phyloP scores from a whole-genome alignment of 2,329 filamentous ascomycete genomes.

The Verticillium longisporum region DNA sequence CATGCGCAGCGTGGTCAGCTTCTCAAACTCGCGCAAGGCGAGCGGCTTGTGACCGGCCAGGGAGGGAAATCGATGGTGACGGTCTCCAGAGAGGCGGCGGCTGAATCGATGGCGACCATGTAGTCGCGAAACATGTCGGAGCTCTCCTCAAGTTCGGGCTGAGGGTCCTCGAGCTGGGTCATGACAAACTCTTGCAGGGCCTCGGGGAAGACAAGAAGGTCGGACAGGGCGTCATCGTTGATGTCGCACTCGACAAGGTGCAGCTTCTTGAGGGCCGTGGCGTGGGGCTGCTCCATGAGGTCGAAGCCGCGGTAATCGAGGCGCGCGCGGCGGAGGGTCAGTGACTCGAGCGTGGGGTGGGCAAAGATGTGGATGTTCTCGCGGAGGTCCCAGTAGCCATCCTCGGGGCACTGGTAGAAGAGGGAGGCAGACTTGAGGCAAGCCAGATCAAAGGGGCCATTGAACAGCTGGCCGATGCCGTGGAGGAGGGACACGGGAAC shows the following conservation, averaged over 20 bases:
- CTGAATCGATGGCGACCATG: constrained; percentile 33
- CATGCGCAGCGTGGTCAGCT: constrained; percentile 31
- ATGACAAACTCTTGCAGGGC: constrained; percentile 39
- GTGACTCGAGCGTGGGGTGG: constrained; percentile 39
- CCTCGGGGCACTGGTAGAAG: constrained; percentile 36
- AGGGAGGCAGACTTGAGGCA: constrained; percentile 38
- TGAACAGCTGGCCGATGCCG: constrained; percentile 41
- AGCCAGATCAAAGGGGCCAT: constrained; percentile 42
- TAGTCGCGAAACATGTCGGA: constrained; percentile 40
- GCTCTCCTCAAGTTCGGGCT: constrained; percentile 36
- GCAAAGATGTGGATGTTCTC: constrained; percentile 46
- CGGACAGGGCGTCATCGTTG: constrained; percentile 31
- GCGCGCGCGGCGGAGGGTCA: constrained; percentile 35
- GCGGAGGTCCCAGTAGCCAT: constrained; percentile 41
- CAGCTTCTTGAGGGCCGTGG: constrained; percentile 34
- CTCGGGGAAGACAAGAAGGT: constrained; percentile 34
- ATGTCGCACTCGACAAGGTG: constrained; percentile 44
- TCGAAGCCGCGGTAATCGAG: constrained; percentile 41
- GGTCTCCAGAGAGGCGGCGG: constrained; percentile 32
- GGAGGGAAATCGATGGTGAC: constrained; percentile 37
- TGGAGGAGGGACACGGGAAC: constrained; percentile 35
- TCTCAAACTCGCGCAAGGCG: constrained; percentile 34
- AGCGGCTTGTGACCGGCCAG: constrained; percentile 32
- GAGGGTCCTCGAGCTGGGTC: constrained; percentile 31
- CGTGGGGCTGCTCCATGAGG: constrained; percentile 37